Evolutionary conservation across 306 rosid genomes (phyloP).

Genomic region (Vicia faba): DNA sequence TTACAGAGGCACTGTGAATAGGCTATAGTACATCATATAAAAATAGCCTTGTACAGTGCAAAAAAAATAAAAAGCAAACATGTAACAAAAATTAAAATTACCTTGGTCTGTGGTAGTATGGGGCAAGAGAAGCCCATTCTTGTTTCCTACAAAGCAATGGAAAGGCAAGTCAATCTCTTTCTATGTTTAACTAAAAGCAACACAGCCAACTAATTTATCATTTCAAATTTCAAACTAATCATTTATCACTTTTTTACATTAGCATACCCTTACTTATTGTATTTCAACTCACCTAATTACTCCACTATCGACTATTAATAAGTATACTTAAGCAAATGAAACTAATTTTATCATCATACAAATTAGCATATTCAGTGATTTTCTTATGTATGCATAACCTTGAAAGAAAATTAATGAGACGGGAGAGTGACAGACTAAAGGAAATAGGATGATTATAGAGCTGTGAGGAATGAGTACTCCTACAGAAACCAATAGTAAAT

Average conservation of each 20-base stretch:
- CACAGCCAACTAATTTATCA: neutral
- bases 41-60: neutral
- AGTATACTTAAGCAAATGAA: neutral
- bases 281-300: neutral
- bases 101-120: constrained; percentile 97
- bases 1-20: constrained; percentile 14
- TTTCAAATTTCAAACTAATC: neutral
- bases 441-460: neutral
- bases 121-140: constrained; percentile 94
- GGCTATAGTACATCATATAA: constrained; percentile 20
- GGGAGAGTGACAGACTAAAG: neutral
- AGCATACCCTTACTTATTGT: neutral
- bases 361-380: neutral
- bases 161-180: neutral
- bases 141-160: constrained; percentile 63
- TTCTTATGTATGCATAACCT: neutral
- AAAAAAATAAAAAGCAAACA: constrained; percentile 21
- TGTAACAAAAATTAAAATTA: constrained; percentile 22
- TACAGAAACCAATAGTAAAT: no score
- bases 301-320: neutral
- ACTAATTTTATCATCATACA: neutral
- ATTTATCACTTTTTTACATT: neutral
- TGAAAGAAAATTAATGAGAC: neutral
- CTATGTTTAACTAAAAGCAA: neutral
- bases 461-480: constrained; percentile 11